phyloP scores from a whole-genome alignment of 306 rosid genomes.

The Spatholobus suberectus region DNA sequence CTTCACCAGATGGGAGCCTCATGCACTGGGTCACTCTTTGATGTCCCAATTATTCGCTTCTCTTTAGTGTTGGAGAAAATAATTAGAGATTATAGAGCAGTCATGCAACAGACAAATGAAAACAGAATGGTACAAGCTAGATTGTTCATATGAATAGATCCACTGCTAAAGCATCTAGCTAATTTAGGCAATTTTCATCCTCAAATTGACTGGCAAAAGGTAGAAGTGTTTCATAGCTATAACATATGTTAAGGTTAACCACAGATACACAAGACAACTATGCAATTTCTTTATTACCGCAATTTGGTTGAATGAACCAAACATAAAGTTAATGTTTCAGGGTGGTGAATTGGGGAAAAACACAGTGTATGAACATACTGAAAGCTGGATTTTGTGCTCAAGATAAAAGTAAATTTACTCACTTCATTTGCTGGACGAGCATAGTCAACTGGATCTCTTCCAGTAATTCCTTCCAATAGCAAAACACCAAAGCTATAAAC shows the following conservation, averaged over 20 bases:
- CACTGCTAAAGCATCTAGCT: neutral
- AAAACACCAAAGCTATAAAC: conserved; percentile 93
- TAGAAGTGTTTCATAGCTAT: neutral
- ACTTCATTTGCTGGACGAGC: conserved; percentile 87
- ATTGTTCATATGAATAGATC: neutral
- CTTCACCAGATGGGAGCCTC: neutral
- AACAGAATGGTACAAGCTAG: neutral
- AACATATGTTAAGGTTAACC: neutral
- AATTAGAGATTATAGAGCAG: conserved; percentile 3
- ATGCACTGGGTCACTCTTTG: neutral
- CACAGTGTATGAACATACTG: neutral
- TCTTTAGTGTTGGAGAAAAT: conserved; percentile 8
- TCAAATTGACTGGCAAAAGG: neutral
- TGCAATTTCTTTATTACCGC: neutral
- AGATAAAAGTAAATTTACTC: conserved; percentile 37
- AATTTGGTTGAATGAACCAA: conserved; percentile 32
- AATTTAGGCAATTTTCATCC: conserved; percentile 26
- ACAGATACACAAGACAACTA: conserved; percentile 19
- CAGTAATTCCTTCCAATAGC: conserved; percentile 86
- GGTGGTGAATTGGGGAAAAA: conserved; percentile 16
- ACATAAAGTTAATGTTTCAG: conserved; percentile 15
- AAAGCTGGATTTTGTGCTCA: conserved; percentile 23
- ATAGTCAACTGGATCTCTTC: conserved; percentile 92
- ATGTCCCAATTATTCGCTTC: conserved; percentile 22
- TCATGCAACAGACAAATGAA: conserved; percentile 25